Conservation (phyloP, 176 grass and related monocot genomes). For the Raddia distichophylla region DNA sequence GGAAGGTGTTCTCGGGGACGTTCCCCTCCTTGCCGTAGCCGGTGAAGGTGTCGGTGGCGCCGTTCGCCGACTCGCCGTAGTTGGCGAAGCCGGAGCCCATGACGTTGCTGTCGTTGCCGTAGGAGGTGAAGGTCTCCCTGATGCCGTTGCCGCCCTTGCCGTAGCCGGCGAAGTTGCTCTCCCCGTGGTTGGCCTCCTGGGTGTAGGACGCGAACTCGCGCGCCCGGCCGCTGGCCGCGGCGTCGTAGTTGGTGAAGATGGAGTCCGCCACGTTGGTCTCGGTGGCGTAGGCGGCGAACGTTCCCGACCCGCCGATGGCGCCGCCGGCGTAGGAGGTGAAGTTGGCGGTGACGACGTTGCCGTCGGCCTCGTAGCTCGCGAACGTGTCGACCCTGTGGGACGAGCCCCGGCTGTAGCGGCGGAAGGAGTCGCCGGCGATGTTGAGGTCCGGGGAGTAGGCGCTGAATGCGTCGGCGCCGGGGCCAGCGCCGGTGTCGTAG, state of each 20-base stretch:
- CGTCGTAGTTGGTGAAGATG: slow-evolving; percentile 75
- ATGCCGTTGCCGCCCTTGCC: slow-evolving; percentile 56
- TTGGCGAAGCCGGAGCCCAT: slow-evolving; percentile 60
- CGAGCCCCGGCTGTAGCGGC: slow-evolving; percentile 61
- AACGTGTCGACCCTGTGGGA: slow-evolving; percentile 48
- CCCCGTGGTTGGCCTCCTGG: slow-evolving; percentile 57
- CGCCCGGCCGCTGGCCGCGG: slow-evolving; percentile 48
- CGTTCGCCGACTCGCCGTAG: slow-evolving; percentile 69
- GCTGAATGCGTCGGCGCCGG: slow-evolving; percentile 51
- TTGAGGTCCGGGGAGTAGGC: slow-evolving; percentile 65
- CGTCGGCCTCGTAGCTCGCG: slow-evolving; percentile 58
- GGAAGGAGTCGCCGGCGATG: slow-evolving; percentile 66
- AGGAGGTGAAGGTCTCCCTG: slow-evolving; percentile 62
- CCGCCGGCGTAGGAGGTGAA: slow-evolving; percentile 74
- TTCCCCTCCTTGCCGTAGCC: slow-evolving; percentile 60
- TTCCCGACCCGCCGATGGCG: slow-evolving; percentile 58
- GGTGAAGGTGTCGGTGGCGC: slow-evolving; percentile 73
- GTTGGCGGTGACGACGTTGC: slow-evolving; percentile 77
- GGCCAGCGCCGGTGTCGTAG: slow-evolving; percentile 49
- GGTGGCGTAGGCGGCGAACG: slow-evolving; percentile 58
- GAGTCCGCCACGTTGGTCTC: slow-evolving; percentile 63
- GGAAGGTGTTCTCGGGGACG: slow-evolving; percentile 66
- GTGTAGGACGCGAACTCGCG: slow-evolving; percentile 62
- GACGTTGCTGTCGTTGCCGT: slow-evolving; percentile 69
- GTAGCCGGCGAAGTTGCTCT: slow-evolving; percentile 62